Conservation (phyloP, 371 early-diverging fungal genomes). For the Mortierella sp. region DNA sequence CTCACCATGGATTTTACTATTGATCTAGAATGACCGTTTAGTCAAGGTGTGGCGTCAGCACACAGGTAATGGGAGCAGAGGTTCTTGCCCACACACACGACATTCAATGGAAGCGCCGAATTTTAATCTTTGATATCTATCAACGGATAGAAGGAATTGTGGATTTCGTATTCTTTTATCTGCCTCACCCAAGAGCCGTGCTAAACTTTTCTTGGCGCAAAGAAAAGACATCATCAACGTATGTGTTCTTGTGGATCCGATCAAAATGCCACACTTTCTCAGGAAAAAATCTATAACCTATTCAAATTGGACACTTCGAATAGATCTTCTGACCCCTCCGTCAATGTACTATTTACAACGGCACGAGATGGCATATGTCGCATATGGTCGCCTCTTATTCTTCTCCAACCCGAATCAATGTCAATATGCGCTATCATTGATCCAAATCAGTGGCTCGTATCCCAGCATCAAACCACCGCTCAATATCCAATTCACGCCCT, state of each 20-base stretch:
- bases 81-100: not conserved
- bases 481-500: constrained; percentile 74
- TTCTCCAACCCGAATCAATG: constrained; percentile 63
- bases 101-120: not conserved
- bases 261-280: not conserved
- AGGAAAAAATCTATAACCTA: not conserved
- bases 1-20: not conserved
- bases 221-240: constrained; percentile 51
- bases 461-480: constrained; percentile 55
- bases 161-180: constrained; percentile 72
- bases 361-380: constrained; percentile 79
- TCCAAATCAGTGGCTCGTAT: constrained; percentile 77
- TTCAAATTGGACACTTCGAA: not conserved
- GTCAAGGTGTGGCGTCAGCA: constrained; percentile 79
- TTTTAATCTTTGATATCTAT: not conserved
- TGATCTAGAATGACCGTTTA: constrained; percentile 69
- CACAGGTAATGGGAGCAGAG: constrained; percentile 11
- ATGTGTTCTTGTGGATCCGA: constrained; percentile 1
- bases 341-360: constrained; percentile 78
- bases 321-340: constrained; percentile 20
- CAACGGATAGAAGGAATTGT: not conserved
- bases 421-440: constrained; percentile 80
- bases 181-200: constrained; percentile 79
- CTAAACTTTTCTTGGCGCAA: constrained; percentile 79
- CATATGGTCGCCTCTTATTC: constrained; percentile 79